Evolutionary conservation across 2,329 filamentous ascomycete species (phyloP).

Genomic region (Cadophora luteo-olivacea): DNA sequence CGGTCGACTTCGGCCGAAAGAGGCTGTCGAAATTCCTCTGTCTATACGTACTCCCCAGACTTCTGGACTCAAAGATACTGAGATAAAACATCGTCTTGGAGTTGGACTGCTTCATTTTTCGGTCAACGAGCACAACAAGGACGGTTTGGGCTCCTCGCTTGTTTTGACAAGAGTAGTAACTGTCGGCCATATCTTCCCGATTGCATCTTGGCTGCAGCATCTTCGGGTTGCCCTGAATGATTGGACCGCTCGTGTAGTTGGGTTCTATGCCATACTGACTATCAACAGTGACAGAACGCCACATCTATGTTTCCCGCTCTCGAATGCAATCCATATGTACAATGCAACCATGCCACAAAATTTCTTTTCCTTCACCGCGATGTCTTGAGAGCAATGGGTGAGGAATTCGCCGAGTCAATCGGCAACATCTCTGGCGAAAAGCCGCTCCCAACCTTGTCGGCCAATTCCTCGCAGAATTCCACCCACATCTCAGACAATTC

Average conservation of each 20-base stretch:
- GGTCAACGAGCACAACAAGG: background rate
- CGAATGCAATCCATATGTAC: constrained; percentile 10
- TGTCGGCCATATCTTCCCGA: background rate
- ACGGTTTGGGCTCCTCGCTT: background rate
- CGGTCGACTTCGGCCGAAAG: constrained; percentile 5
- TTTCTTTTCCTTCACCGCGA: background rate
- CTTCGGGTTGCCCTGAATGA: background rate
- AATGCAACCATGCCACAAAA: background rate
- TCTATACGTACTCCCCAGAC: background rate
- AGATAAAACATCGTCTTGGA: background rate
- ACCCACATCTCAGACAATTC: constrained; percentile 31
- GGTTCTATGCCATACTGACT: background rate
- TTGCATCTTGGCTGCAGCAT: background rate
- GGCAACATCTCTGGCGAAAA: background rate
- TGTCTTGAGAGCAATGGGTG: background rate
- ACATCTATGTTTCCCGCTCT: background rate
- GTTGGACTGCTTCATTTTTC: background rate
- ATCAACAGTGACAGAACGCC: constrained; percentile 1
- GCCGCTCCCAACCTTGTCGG: constrained; percentile 17
- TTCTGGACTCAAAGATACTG: background rate
- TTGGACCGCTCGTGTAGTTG: background rate
- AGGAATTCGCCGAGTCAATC: background rate
- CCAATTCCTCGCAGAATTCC: constrained; percentile 24
- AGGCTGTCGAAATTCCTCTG: background rate
- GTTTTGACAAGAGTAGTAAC: background rate